Evolutionary conservation across 2,329 filamentous ascomycete species (phyloP), one percentile per base, ranked within the genome.

Genomic region (Talaromyces sp.): DNA sequence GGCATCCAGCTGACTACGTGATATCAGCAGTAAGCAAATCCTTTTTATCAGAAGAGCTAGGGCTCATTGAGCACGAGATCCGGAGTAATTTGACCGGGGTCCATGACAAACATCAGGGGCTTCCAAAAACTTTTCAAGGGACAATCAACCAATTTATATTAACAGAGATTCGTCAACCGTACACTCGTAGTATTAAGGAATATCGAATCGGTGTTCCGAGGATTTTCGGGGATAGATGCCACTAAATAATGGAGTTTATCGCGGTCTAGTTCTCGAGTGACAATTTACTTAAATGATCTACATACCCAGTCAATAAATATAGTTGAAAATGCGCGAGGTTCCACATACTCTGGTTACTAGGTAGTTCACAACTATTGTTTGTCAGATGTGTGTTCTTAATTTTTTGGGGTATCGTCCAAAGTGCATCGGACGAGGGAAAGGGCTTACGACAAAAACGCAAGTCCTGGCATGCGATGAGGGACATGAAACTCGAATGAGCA

Each of bases 181-280:
- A 10, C 35, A 10, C 35, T 11, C 10, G 2, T 37, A 13, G 35
- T 37, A 8, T 37, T 37, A 13, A 37, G 9, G 11, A 33, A 56
- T 56, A 61, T 61, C 35, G 15, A n/a, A 11, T 61, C 59, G 35
- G 59, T 37, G 13, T 43, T 61, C 58, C 58, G 58, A 61, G 19
- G 13, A n/a, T 35, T 15, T 47, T n/a, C 49, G 57, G 41, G 19
- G 25, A 35, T 60, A n/a, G 6, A n/a, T n/a, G 17, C 15, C 17
- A 43, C 15, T 43, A 19, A 31, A 19, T 5, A 43, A 19, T 9
- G 41, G 6, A 19, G 17, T n/a, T 19, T 43, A 56, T 56, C 25
- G 33, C n/a, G n/a, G 9, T 39, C n/a, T 56, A 56, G 31, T n/a
- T 56, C 33, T 25, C 25, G 25, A 50, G 3, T 31, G 47, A 15